These are phyloP conservation scores for Bathelium albidoporum DNA, from an alignment of 495 filamentous ascomycete genomes.

Conservation along the genomic window DNA sequence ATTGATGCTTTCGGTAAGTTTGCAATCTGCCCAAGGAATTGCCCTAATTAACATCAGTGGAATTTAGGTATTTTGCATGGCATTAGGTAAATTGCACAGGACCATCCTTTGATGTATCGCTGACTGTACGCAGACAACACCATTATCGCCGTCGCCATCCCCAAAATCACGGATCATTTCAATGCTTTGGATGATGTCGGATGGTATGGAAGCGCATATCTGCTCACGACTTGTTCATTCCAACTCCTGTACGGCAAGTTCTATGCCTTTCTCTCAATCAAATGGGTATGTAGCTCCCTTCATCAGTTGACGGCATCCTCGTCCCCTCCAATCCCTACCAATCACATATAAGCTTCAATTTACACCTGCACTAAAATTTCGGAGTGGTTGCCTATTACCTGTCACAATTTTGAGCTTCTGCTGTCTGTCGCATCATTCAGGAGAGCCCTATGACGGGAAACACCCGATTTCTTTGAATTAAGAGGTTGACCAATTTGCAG, in stretches of 20 bases:
- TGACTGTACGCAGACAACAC: constrained; percentile 44
- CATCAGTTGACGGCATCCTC: not conserved
- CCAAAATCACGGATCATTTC: constrained; percentile 73
- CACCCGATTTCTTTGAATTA: not conserved
- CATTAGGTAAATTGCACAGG: constrained; percentile 26
- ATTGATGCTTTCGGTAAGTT: constrained; percentile 41
- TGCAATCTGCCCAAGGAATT: not conserved
- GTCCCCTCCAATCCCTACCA: not conserved
- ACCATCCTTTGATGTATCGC: not conserved
- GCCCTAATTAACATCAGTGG: not conserved
- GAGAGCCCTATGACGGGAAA: not conserved
- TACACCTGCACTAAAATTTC: too few relatives aligned
- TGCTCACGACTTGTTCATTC: constrained; percentile 55
- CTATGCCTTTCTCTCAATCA: constrained; percentile 33
- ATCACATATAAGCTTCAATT: not conserved
- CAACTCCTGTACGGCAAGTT: constrained; percentile 33
- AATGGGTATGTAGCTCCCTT: constrained; percentile 24
- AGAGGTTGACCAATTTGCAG: too few relatives aligned
- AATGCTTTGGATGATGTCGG: constrained; percentile 65
- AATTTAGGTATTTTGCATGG: constrained; percentile 46
- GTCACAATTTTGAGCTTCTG: too few relatives aligned
- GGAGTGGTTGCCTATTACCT: too few relatives aligned
- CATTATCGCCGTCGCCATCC: constrained; percentile 78
- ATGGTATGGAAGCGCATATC: constrained; percentile 65
- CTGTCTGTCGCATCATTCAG: not conserved